These are phyloP conservation scores for Ilex aquifolium DNA, from an alignment of 257 asterid genomes.

Conservation along the genomic window DNA sequence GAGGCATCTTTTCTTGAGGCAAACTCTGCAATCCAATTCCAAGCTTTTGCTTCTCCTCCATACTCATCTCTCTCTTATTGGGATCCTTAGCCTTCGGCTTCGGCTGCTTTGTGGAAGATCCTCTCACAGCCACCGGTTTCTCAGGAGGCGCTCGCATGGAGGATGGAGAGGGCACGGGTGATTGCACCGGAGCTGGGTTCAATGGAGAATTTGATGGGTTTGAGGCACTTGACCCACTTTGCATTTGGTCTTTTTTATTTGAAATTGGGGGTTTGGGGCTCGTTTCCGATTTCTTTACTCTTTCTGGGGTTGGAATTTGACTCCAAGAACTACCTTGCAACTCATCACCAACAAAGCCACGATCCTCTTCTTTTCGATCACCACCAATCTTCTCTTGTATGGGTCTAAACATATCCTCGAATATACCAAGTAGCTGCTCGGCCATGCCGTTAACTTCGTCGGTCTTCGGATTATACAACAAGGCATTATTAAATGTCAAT, in stretches of 20 bases:
- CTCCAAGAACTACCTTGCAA: slow-evolving; percentile 86
- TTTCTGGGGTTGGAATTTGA: slow-evolving; percentile 42
- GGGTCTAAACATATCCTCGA: slow-evolving; percentile 76
- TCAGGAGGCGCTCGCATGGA: slow-evolving; percentile 49
- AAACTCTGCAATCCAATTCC: slow-evolving; percentile 84
- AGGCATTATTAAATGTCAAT: slow-evolving; percentile 82
- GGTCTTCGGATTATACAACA: slow-evolving; percentile 78
- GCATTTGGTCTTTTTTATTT: slow-evolving; percentile 39
- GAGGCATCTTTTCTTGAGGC: slow-evolving; percentile 98
- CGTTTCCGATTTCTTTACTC: slow-evolving; percentile 38
- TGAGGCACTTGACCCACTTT: too few relatives aligned
- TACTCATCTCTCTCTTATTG: slow-evolving; percentile 80
- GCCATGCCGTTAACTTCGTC: slow-evolving; percentile 72
- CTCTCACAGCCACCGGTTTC: slow-evolving; percentile 23
- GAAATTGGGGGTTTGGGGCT: slow-evolving; percentile 28
- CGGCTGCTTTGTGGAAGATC: slow-evolving; percentile 46
- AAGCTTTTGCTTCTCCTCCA: slow-evolving; percentile 94
- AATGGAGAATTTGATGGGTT: too few relatives aligned
- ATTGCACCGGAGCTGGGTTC: slow-evolving; percentile 23
- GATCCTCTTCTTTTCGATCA: slow-evolving; percentile 18
- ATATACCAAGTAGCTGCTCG: slow-evolving; percentile 41
- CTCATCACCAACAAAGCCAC: slow-evolving; percentile 40
- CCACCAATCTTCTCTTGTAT: slow-evolving; percentile 44
- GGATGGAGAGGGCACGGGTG: slow-evolving; percentile 34
- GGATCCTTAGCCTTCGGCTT: slow-evolving; percentile 92